Evolutionary conservation across 768 basidiomycete species (phyloP), one percentile per base, ranked within the genome.

Genomic region (Termitomyces sp.): DNA sequence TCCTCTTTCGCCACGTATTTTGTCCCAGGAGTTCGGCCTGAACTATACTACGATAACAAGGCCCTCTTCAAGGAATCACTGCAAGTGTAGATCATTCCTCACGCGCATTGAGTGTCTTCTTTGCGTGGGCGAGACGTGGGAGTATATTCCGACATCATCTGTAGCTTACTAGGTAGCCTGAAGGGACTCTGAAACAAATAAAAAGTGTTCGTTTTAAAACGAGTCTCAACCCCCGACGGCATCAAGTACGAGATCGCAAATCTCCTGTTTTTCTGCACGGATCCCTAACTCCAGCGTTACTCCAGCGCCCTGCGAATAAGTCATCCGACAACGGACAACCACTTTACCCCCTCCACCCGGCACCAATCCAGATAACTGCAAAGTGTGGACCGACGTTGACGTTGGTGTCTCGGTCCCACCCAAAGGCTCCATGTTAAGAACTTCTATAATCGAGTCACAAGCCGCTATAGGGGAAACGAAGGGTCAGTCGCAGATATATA

Each of bases 1-100:
- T 29, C 29, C 29, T 29, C 29, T 29, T 29, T 29, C 29, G 29
- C 3, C 29, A 29, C 6, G 29, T n/a, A n/a, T n/a, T n/a, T n/a
- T n/a, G n/a, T n/a, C n/a, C n/a, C n/a, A n/a, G n/a, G n/a, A n/a
- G n/a, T n/a, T n/a, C 72, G 88, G 92, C 54, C 85, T 97, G 66
- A 93, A 90, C 78, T 84, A 52, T 95, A 90, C 73, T 91, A 92
- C 72, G 93, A 93, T 76, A 96, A 98, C 81, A 98, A 98, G 75
- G 95, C 93, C 64, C 90, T 94, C 58, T 99, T 99, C 86, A 98
- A 99, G 75, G 96, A 98, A 69, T 97, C 96, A 18, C 97, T 82
- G 95, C 69, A 97, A 95, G 78, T 98, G 96, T 75, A 85, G 96
- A 71, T 89, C 94, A 46, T 84, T 99, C 56, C 85, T 99, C 68